Percentiles rank a stretch among this genome's conserved stretches.
Conservation (phyloP, 2,329 filamentous ascomycete genomes). For the Blumeria graminis region DNA sequence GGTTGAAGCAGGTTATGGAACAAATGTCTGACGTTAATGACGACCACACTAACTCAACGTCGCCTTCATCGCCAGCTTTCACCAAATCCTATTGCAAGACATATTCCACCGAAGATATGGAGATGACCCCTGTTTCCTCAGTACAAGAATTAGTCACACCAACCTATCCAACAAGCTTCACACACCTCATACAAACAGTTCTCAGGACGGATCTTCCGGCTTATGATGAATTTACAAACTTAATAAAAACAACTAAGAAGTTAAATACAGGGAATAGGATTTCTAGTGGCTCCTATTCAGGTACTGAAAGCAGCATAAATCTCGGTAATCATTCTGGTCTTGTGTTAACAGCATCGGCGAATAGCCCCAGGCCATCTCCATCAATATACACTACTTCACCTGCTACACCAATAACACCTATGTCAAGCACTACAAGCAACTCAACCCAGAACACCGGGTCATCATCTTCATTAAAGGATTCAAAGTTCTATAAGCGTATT, state of each 20-base stretch:
- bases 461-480: constrained; percentile 54
- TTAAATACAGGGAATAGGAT: constrained; percentile 31
- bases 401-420: constrained; percentile 32
- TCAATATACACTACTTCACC: constrained; percentile 27
- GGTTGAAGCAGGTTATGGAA: constrained; percentile 84
- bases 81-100: constrained; percentile 40
- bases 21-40: constrained; percentile 53
- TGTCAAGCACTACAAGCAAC: constrained; percentile 24
- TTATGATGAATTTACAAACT: constrained; percentile 64
- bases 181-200: constrained; percentile 61
- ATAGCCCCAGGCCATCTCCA: constrained; percentile 35
- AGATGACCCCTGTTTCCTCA: constrained; percentile 8
- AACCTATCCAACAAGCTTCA: constrained; percentile 45
- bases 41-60: constrained; percentile 44
- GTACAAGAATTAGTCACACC: constrained; percentile 24
- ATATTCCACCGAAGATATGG: constrained; percentile 19
- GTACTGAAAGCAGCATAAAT: constrained; percentile 21
- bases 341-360: constrained; percentile 22
- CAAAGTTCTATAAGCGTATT: constrained; percentile 79
- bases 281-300: constrained; percentile 44
- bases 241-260: constrained; percentile 44
- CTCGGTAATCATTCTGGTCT: constrained; percentile 22
- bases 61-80: constrained; percentile 52
- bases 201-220: constrained; percentile 58
- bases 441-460: constrained; percentile 17